These are phyloP conservation scores for Clavaria fumosa DNA, from an alignment of 768 basidiomycete species.

Conservation along the genomic window DNA sequence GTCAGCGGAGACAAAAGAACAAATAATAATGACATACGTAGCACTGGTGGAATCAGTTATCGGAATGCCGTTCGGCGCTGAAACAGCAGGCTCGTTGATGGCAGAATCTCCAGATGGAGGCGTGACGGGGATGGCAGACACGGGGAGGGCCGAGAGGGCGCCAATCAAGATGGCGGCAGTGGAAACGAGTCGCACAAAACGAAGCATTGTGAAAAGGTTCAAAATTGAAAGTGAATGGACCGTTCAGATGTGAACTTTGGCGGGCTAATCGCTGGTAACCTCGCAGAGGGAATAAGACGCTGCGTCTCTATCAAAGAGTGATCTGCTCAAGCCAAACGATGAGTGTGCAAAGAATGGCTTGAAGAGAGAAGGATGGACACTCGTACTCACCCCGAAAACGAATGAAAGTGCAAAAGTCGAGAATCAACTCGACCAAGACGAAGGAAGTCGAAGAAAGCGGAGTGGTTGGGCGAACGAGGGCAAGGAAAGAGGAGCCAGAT, in stretches of 20 bases:
- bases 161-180: slow-evolving; percentile 17
- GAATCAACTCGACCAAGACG: slow-evolving; percentile 48
- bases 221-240: slow-evolving; percentile 25
- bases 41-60: slow-evolving; percentile 25
- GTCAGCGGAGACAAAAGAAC: too few species aligned
- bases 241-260: slow-evolving; percentile 32
- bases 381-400: slow-evolving; percentile 40
- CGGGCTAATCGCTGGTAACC: slow-evolving; percentile 33
- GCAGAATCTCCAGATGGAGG: slow-evolving; percentile 28
- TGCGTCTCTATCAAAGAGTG: slow-evolving; percentile 60
- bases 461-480: too few species aligned
- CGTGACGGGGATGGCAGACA: not conserved
- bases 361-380: slow-evolving; percentile 10
- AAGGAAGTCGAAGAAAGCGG: slow-evolving; percentile 19
- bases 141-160: not conserved
- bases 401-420: slow-evolving; percentile 44
- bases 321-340: slow-evolving; percentile 22
- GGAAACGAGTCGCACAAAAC: slow-evolving; percentile 36
- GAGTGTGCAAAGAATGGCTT: slow-evolving; percentile 6
- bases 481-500: too few species aligned
- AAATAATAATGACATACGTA: too few species aligned
- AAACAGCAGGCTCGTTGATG: slow-evolving; percentile 25
- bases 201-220: slow-evolving; percentile 53
- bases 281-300: slow-evolving; percentile 44
- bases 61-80: slow-evolving; percentile 31